These are phyloP conservation scores for Akanthomyces dipterigenus DNA, from an alignment of 2,329 filamentous ascomycete genomes.

Conservation along the genomic window DNA sequence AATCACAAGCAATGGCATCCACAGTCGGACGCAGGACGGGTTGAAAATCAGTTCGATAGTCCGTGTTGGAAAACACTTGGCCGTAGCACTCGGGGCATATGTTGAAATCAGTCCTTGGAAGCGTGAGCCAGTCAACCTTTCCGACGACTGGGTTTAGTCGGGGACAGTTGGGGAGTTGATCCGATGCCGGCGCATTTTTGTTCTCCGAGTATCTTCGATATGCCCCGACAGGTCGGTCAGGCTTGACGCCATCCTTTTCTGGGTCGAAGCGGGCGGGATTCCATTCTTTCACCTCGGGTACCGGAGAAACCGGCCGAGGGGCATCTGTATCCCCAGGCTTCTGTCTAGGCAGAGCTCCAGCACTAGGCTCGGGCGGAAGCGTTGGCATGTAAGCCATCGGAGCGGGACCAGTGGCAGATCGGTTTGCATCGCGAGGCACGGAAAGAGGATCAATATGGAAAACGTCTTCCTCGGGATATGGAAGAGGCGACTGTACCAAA, in stretches of 20 bases:
- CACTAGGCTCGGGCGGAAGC: constrained; percentile 1
- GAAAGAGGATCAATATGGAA: constrained; percentile 17
- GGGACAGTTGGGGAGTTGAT: constrained; percentile 61
- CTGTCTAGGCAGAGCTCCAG: not conserved
- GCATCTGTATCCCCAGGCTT: not conserved
- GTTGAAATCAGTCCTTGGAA: constrained; percentile 65
- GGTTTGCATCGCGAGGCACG: not conserved
- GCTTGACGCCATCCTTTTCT: constrained; percentile 23
- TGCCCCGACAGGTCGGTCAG: constrained; percentile 36
- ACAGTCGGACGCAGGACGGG: constrained; percentile 50
- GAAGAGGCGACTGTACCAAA: constrained; percentile 19
- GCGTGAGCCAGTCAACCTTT: constrained; percentile 72
- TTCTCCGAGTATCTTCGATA: constrained; percentile 49
- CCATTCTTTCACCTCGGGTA: constrained; percentile 31
- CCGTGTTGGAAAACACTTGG: constrained; percentile 59
- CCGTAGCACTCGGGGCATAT: constrained; percentile 79
- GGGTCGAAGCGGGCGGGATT: constrained; percentile 41
- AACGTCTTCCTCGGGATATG: constrained; percentile 34
- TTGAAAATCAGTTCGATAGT: constrained; percentile 60
- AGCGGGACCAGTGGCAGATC: constrained; percentile 2
- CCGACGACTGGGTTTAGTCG: constrained; percentile 55
- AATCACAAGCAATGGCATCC: constrained; percentile 63
- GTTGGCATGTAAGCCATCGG: constrained; percentile 21
- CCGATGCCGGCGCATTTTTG: constrained; percentile 22
- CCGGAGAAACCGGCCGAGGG: constrained; percentile 1